Conservation (phyloP, 345 rosid species). For the Bretschneidera sinensis region DNA sequence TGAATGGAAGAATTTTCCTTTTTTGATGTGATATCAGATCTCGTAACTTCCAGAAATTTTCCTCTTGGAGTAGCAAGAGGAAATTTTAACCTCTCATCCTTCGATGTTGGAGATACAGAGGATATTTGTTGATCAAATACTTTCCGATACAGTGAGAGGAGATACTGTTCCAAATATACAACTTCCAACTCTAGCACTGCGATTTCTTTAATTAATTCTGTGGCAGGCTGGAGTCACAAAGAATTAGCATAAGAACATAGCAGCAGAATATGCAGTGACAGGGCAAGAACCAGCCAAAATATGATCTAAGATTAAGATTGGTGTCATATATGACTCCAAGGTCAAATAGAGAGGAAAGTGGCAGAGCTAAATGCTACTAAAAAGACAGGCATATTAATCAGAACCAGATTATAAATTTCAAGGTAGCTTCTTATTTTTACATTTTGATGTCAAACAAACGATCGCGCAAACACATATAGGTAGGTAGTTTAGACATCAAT, state of each 20-base stretch:
- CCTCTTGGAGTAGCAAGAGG: slow-evolving; percentile 39
- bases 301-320: slow-evolving; percentile 1
- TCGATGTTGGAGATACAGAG: slow-evolving; percentile 42
- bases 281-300: neutral
- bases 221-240: slow-evolving; percentile 53
- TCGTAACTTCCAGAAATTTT: slow-evolving; percentile 36
- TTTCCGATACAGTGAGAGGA: slow-evolving; percentile 78
- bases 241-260: slow-evolving; percentile 7
- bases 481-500: too few relatives aligned
- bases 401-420: neutral
- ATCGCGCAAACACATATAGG: too few relatives aligned
- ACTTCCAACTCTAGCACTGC: slow-evolving; percentile 91
- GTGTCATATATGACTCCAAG: neutral
- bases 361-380: neutral
- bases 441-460: too few relatives aligned
- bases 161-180: slow-evolving; percentile 80
- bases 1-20: slow-evolving; percentile 32
- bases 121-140: slow-evolving; percentile 72
- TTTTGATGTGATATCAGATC: slow-evolving; percentile 36
- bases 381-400: neutral
- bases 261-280: neutral
- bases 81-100: slow-evolving; percentile 44
- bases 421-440: too few relatives aligned
- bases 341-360: neutral
- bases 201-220: slow-evolving; percentile 78